These are phyloP conservation scores for Thymus mandschuricus DNA, from an alignment of 257 asterid species.

Conservation along the genomic window DNA sequence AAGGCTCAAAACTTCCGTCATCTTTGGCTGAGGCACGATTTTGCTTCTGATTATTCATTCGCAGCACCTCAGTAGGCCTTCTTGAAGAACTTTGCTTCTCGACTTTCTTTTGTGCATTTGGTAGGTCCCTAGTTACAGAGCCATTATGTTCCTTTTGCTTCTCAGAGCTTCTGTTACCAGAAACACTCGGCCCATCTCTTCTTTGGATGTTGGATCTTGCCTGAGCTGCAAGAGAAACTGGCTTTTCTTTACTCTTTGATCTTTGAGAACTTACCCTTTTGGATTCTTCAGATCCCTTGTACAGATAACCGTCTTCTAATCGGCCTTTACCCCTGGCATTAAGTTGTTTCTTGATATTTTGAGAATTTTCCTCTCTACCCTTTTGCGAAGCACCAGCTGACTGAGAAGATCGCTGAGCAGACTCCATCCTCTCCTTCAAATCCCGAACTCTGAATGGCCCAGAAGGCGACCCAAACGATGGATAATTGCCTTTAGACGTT, in stretches of 20 bases:
- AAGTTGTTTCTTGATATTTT: conserved; percentile 51
- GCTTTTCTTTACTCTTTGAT: conserved; percentile 61
- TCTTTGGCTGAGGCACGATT: conserved; percentile 58
- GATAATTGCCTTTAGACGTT: conserved; percentile 48
- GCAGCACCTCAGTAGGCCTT: conserved; percentile 67
- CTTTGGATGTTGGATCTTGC: conserved; percentile 61
- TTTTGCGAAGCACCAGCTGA: conserved; percentile 47
- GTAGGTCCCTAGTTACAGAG: conserved; percentile 41
- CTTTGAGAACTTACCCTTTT: conserved; percentile 53
- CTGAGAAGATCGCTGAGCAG: conserved; percentile 56
- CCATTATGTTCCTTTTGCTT: conserved; percentile 58
- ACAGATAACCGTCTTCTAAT: conserved; percentile 43
- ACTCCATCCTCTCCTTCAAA: conserved; percentile 69
- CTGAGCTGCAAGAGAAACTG: conserved; percentile 56
- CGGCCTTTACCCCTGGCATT: conserved; percentile 48
- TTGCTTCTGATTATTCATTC: conserved; percentile 89
- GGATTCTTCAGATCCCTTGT: conserved; percentile 57
- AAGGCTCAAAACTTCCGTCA: conserved; percentile 43
- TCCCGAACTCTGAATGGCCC: conserved; percentile 65
- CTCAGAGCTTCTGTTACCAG: conserved; percentile 46
- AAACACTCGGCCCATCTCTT: conserved; percentile 53
- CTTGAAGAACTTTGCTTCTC: conserved; percentile 53
- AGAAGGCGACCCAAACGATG: conserved; percentile 66
- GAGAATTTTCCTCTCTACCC: conserved; percentile 51
- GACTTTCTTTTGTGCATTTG: conserved; percentile 51